phyloP scores from a whole-genome alignment of 2,329 filamentous ascomycete genomes.

The Cytospora piceicola region DNA sequence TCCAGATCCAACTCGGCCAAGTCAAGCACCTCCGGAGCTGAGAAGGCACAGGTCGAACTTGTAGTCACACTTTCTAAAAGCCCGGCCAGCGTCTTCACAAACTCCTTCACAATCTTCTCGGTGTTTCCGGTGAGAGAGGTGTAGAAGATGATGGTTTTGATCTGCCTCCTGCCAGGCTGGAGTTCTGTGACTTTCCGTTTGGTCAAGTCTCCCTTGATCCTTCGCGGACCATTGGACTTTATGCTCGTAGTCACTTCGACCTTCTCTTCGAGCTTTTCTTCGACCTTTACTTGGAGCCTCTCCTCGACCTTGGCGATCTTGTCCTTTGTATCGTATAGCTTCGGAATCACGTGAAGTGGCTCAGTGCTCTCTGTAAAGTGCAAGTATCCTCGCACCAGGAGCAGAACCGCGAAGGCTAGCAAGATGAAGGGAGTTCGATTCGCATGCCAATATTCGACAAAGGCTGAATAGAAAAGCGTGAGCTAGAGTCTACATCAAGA shows the following conservation, averaged over 20 bases:
- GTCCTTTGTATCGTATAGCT: constrained; percentile 36
- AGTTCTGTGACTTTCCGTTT: constrained; percentile 43
- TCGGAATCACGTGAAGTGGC: constrained; percentile 44
- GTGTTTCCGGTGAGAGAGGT: constrained; percentile 87
- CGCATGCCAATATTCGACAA: constrained; percentile 50
- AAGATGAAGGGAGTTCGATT: constrained; percentile 52
- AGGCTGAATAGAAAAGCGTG: constrained; percentile 26
- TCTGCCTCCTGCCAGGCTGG: constrained; percentile 41
- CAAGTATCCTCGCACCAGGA: constrained; percentile 48
- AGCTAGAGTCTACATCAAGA: neutral
- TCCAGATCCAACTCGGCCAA: constrained; percentile 89
- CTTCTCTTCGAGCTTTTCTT: constrained; percentile 25
- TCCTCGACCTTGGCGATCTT: constrained; percentile 19
- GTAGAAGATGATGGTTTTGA: constrained; percentile 84
- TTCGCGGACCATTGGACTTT: constrained; percentile 48
- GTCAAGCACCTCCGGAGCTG: constrained; percentile 70
- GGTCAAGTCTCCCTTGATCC: constrained; percentile 48
- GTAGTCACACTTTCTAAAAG: constrained; percentile 55
- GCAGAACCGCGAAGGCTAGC: constrained; percentile 43
- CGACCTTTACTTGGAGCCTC: constrained; percentile 27
- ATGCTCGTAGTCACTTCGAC: constrained; percentile 37
- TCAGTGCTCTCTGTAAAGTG: constrained; percentile 42
- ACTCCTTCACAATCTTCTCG: constrained; percentile 69
- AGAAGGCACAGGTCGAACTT: constrained; percentile 45
- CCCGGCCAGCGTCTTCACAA: constrained; percentile 59